These are phyloP conservation scores for Diddensiella santjacobensis DNA, from an alignment of 805 yeast genomes.

Conservation along the genomic window DNA sequence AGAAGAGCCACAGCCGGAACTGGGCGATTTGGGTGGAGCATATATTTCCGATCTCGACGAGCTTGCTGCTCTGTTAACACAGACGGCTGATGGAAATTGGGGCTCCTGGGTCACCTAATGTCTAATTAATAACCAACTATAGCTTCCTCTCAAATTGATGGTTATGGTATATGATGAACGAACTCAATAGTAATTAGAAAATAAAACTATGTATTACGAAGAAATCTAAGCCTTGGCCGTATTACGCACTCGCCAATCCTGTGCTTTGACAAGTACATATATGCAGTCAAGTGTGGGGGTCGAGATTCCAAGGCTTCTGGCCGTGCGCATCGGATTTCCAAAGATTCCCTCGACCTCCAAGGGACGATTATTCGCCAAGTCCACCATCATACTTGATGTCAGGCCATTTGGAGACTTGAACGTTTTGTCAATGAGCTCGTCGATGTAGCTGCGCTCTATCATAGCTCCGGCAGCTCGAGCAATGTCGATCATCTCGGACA, in stretches of 20 bases:
- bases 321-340: constrained; percentile 56
- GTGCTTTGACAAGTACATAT: constrained; percentile 50
- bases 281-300: constrained; percentile 58
- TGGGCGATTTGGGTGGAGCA: background rate
- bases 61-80: constrained; percentile 3
- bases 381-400: constrained; percentile 68
- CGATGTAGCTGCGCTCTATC: constrained; percentile 10
- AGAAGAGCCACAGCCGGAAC: background rate
- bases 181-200: too few relatives aligned
- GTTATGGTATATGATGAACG: too few relatives aligned
- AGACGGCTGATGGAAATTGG: constrained; percentile 3
- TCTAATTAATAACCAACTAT: too few relatives aligned
- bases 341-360: constrained; percentile 68
- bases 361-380: constrained; percentile 55
- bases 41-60: constrained; percentile 3
- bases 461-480: constrained; percentile 65
- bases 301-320: constrained; percentile 42
- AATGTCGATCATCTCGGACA: constrained; percentile 58
- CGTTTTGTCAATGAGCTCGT: constrained; percentile 16
- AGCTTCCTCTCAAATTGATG: too few relatives aligned
- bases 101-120: background rate
- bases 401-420: constrained; percentile 8
- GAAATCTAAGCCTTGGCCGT: constrained; percentile 5
- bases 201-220: too few relatives aligned
- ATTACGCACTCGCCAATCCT: constrained; percentile 14